A percentile compares a stretch with the other conserved stretches of the same genome.
phyloP scores from a whole-genome alignment of 345 rosid species.

The Euphorbia pulcherrima region DNA sequence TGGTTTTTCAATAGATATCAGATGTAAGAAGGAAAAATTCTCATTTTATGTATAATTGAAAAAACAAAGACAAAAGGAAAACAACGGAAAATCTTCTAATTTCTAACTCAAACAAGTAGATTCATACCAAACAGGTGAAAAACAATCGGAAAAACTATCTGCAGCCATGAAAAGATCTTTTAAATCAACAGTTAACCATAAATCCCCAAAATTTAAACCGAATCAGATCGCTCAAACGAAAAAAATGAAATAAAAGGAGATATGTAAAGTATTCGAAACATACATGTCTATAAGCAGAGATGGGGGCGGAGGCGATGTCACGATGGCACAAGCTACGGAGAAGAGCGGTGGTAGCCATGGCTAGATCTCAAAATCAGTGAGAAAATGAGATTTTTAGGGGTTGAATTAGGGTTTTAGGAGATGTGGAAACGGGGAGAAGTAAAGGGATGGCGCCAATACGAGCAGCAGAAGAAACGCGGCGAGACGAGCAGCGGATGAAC shows the following conservation, averaged over 20 bases:
- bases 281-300: slow-evolving; percentile 62
- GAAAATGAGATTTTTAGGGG: neutral
- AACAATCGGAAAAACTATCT: neutral
- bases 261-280: slow-evolving; percentile 8
- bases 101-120: neutral
- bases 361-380: neutral
- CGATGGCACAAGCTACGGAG: slow-evolving; percentile 69
- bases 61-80: neutral
- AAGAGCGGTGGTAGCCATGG: slow-evolving; percentile 64
- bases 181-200: neutral
- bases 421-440: too few species aligned
- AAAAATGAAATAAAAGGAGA: neutral
- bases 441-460: too few species aligned
- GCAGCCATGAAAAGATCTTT: neutral
- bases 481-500: too few species aligned
- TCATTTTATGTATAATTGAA: too few species aligned
- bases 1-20: too few species aligned
- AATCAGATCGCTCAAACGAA: neutral
- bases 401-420: neutral
- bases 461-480: too few species aligned
- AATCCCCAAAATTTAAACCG: neutral
- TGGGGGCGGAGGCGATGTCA: too few species aligned
- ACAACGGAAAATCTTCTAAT: too few species aligned
- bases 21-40: too few species aligned
- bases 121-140: neutral